These are phyloP conservation scores for Ceratocystis albifundus DNA, from an alignment of 2,329 filamentous ascomycete species.

Conservation along the genomic window DNA sequence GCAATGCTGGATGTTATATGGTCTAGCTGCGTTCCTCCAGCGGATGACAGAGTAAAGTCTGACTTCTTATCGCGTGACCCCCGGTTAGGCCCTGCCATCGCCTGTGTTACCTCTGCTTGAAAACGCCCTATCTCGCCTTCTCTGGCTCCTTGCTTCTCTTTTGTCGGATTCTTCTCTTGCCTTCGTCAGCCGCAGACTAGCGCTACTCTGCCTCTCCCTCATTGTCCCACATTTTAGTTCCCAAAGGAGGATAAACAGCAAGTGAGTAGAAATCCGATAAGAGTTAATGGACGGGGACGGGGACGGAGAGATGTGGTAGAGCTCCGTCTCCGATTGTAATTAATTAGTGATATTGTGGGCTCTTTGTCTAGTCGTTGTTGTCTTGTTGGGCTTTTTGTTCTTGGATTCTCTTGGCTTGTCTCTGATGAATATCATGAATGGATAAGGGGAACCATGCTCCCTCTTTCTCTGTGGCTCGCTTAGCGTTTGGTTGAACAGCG, in stretches of 20 bases:
- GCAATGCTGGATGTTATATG: too few relatives aligned
- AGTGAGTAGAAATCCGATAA: neutral
- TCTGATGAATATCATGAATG: neutral
- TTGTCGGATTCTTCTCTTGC: neutral
- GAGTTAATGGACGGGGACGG: neutral
- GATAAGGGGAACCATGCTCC: neutral
- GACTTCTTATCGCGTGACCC: neutral
- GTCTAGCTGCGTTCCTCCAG: too few relatives aligned
- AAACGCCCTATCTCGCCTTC: neutral
- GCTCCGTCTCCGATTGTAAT: neutral
- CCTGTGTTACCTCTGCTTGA: too few relatives aligned
- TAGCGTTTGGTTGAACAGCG: neutral
- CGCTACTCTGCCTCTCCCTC: neutral
- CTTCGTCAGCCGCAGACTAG: neutral
- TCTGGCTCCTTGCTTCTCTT: neutral
- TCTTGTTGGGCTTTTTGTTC: too few relatives aligned
- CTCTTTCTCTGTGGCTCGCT: neutral
- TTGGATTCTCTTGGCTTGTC: neutral
- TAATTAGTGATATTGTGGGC: neutral
- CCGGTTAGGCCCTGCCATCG: neutral
- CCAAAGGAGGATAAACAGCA: neutral
- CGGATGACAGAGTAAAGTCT: too few relatives aligned
- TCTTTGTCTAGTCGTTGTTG: too few relatives aligned
- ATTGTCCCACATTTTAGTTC: neutral
- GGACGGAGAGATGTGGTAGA: neutral